These are phyloP conservation scores for Dactylellina sp. DNA, from an alignment of 2,329 filamentous ascomycete species.

Conservation along the genomic window DNA sequence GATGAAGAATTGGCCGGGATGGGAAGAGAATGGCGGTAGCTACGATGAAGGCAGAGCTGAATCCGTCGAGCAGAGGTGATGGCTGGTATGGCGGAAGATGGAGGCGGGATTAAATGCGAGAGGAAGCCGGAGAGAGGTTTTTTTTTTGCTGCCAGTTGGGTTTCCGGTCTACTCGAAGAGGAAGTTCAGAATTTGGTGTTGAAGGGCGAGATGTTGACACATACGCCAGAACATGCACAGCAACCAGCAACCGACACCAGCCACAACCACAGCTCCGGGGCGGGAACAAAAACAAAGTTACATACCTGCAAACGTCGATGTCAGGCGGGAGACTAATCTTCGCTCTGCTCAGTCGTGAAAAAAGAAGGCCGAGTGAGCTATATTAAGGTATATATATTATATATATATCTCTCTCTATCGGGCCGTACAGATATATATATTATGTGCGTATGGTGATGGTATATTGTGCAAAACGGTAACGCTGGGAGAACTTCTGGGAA, in stretches of 20 bases:
- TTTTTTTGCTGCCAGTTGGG: conserved; percentile 9
- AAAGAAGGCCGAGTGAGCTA: no score
- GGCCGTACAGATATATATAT: neutral
- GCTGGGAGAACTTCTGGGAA: neutral
- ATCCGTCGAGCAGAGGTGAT: conserved; percentile 5
- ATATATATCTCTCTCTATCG: no score
- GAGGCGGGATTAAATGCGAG: conserved; percentile 7
- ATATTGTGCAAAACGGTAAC: neutral
- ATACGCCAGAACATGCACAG: conserved; percentile 48
- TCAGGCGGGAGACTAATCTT: no score
- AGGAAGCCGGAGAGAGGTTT: conserved; percentile 8
- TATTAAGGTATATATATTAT: no score
- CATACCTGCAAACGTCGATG: no score
- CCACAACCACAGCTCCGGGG: conserved; percentile 16
- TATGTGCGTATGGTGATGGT: no score
- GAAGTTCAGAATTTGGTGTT: conserved; percentile 50
- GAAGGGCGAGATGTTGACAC: conserved; percentile 57
- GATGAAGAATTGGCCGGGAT: conserved; percentile 18
- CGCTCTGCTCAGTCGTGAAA: no score
- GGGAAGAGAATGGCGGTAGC: neutral
- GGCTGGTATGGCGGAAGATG: neutral
- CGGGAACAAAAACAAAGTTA: no score
- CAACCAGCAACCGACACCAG: neutral
- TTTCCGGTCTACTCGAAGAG: conserved; percentile 39
- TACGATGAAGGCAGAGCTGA: neutral